Evolutionary conservation across 495 filamentous ascomycete species (phyloP), one percentile per base, ranked within the genome.

Genomic region (Aspergillus steynii): DNA sequence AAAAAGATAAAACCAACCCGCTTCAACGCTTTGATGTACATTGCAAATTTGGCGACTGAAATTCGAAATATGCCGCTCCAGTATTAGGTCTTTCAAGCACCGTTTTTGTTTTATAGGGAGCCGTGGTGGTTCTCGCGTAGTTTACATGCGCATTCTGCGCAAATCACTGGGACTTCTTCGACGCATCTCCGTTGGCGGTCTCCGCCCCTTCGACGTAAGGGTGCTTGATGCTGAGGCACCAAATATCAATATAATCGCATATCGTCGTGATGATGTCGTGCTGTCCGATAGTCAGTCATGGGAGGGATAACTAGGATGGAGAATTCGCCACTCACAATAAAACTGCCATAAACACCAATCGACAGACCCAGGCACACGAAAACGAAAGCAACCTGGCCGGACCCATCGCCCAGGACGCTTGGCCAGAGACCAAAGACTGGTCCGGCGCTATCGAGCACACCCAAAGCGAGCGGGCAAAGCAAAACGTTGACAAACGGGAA

Each of bases 181-280:
- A 61, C 31, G 61, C 59, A 20, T 68, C 32, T 14, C 68, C 70
- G 55, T 74, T 73, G 9, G 60, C 42, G 4, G 60, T 49, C 42
- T 70, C 62, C 42, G 65, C 68, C 42, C 68, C 74, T 52, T 77
- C 76, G 28, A 70, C 63, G 49, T 71, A 74, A 1, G 77, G 77
- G 58, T 80, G 88, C 82, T 99, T 99, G 73, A 99, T 99, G 0
- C 90, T 96, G 74, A 98, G 80, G 68, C 95, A 99, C 91, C 92
- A 97, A 67, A 99, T 99, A 72, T 99, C 95, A 58, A 97, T 81
- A 72, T 96, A 96, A 69, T 98, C 95, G 71, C 95, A 99, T 67
- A 99, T 99, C 28, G 92, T 94, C 10, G 92, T 90, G 63, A 98
- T 96, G 32, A 98, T 91, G 72, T 97, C 95, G 50, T 90, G 77